Evolutionary conservation across 345 rosid genomes (phyloP).

Genomic region (Gossypium stocksii): DNA sequence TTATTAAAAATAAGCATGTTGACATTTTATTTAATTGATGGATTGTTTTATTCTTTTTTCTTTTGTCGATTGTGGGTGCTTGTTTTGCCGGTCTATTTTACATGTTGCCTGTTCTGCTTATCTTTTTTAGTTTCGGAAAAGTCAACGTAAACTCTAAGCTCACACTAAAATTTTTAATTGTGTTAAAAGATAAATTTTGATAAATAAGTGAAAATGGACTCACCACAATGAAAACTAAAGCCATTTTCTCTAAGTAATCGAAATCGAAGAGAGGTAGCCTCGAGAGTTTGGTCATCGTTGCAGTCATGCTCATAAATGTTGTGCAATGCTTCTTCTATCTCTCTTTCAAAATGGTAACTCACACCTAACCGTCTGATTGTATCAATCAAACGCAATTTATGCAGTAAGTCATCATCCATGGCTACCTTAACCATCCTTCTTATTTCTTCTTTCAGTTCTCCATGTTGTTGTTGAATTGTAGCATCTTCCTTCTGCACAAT

Average conservation of each 20-base stretch:
- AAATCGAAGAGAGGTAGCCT: background rate
- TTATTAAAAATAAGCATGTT: too few species aligned
- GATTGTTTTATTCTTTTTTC: too few species aligned
- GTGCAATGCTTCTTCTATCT: background rate
- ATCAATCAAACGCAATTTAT: background rate
- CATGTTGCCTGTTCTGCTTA: too few species aligned
- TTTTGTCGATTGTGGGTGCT: too few species aligned
- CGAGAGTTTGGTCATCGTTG: background rate
- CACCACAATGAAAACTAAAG: conserved; percentile 17
- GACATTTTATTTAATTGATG: too few species aligned
- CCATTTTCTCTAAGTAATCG: background rate
- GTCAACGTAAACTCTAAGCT: too few species aligned
- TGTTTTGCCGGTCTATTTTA: too few species aligned
- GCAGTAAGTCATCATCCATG: background rate
- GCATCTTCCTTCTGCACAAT: background rate
- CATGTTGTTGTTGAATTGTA: background rate
- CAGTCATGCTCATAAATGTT: background rate
- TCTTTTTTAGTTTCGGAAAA: too few species aligned
- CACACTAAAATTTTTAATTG: too few species aligned
- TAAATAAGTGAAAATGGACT: background rate
- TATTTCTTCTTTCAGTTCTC: background rate
- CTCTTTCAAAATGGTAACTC: background rate
- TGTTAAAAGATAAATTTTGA: too few species aligned
- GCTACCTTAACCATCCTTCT: background rate
- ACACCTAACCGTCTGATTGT: background rate